Percentiles rank a stretch among this genome's conserved stretches.
Evolutionary conservation across 2,329 filamentous ascomycete genomes (phyloP).

Genomic region (Paramyrothecium roridum): DNA sequence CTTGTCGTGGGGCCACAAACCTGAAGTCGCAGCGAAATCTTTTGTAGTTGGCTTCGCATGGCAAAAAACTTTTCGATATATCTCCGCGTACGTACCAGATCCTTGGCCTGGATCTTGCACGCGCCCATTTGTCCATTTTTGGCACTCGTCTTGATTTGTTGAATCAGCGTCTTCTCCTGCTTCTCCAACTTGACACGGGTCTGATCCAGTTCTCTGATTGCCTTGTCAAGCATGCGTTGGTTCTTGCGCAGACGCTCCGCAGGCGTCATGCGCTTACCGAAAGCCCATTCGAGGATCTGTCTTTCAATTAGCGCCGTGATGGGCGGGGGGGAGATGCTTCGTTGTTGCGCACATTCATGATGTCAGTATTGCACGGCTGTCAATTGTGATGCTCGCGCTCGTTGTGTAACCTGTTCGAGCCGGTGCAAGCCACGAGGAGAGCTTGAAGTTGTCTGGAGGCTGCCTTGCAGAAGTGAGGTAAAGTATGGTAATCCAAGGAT

Average conservation of each 20-base stretch:
- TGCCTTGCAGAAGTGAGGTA: not conserved
- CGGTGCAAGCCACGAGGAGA: too few relatives aligned
- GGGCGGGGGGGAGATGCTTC: conserved; percentile 4
- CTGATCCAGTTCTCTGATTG: conserved; percentile 91
- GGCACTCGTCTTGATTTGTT: conserved; percentile 96
- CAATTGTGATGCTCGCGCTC: not conserved
- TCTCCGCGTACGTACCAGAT: conserved; percentile 86
- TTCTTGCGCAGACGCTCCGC: conserved; percentile 89
- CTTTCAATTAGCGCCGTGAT: conserved; percentile 11
- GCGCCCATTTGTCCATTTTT: conserved; percentile 99
- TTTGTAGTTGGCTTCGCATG: conserved; percentile 95
- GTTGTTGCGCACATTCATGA: conserved; percentile 53
- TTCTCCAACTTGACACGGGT: conserved; percentile 95
- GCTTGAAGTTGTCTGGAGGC: not conserved
- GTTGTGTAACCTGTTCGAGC: too few relatives aligned
- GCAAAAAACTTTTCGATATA: conserved; percentile 98
- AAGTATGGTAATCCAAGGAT: not conserved
- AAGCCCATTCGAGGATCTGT: conserved; percentile 97
- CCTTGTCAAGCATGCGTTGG: conserved; percentile 94
- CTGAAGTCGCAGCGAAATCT: conserved; percentile 92
- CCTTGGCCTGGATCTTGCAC: conserved; percentile 97
- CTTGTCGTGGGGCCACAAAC: conserved; percentile 38
- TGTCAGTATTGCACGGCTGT: conserved; percentile 11
- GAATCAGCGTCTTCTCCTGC: conserved; percentile 94
- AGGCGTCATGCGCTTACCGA: conserved; percentile 98